Percentiles rank a stretch among this genome's conserved stretches.
phyloP scores from a whole-genome alignment of 805 yeast genomes.

The Metschnikowia matae region DNA sequence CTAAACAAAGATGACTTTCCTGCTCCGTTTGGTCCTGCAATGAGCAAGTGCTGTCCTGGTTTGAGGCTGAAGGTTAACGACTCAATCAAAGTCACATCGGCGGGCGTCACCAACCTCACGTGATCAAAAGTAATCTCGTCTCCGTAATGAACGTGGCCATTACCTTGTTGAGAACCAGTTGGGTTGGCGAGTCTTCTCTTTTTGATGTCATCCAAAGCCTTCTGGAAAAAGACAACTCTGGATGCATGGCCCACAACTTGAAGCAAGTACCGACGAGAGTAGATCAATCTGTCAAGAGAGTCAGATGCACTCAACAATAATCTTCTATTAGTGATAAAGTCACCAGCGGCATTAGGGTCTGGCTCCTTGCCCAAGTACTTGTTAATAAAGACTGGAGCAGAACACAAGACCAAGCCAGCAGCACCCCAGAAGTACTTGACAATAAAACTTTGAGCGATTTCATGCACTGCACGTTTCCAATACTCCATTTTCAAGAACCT shows the following conservation, averaged over 20 bases:
- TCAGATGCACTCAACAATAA: slow-evolving; percentile 79
- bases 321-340: slow-evolving; percentile 84
- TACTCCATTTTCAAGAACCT: slow-evolving; percentile 72
- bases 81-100: slow-evolving; percentile 65
- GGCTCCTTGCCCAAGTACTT: slow-evolving; percentile 45
- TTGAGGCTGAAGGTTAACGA: slow-evolving; percentile 66
- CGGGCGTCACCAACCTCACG: slow-evolving; percentile 84
- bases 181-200: slow-evolving; percentile 17
- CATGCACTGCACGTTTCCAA: slow-evolving; percentile 73
- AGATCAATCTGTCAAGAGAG: slow-evolving; percentile 81
- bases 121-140: slow-evolving; percentile 66
- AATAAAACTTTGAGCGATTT: slow-evolving; percentile 80
- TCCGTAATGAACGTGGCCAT: slow-evolving; percentile 28
- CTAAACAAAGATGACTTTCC: slow-evolving; percentile 93
- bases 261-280: slow-evolving; percentile 77
- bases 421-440: slow-evolving; percentile 97
- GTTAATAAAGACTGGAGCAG: slow-evolving; percentile 78
- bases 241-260: slow-evolving; percentile 79
- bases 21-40: slow-evolving; percentile 95
- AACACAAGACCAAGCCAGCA: slow-evolving; percentile 81
- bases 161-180: slow-evolving; percentile 13
- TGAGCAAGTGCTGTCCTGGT: slow-evolving; percentile 79
- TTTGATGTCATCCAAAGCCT: slow-evolving; percentile 50
- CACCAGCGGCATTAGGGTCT: slow-evolving; percentile 58
- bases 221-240: slow-evolving; percentile 67